These are phyloP conservation scores for Microdochium trichocladiopsis DNA, from an alignment of 2,329 filamentous ascomycete species.

Conservation along the genomic window DNA sequence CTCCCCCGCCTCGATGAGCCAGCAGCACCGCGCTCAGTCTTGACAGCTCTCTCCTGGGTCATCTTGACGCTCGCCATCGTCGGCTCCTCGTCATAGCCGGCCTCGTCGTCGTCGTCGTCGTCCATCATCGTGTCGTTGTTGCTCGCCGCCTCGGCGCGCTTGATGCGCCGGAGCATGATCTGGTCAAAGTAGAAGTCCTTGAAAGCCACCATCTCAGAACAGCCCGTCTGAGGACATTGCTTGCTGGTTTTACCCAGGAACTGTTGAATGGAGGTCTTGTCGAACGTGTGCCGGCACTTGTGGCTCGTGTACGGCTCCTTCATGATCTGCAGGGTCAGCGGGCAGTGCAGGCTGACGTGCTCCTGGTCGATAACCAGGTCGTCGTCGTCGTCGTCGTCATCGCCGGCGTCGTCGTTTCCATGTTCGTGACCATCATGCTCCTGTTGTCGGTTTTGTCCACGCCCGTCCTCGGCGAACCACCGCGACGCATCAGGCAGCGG, in stretches of 20 bases:
- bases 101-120: conserved; percentile 34
- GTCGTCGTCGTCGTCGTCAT: conserved; percentile 38
- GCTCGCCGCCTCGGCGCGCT: conserved; percentile 31
- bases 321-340: conserved; percentile 58
- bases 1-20: conserved; percentile 6
- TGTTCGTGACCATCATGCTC: conserved; percentile 10
- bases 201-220: conserved; percentile 45
- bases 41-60: conserved; percentile 9
- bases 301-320: conserved; percentile 58
- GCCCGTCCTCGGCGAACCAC: conserved; percentile 41
- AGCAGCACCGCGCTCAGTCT: conserved; percentile 9
- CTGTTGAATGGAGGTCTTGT: conserved; percentile 55
- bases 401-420: conserved; percentile 33
- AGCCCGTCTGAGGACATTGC: conserved; percentile 60
- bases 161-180: conserved; percentile 49
- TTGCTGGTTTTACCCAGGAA: conserved; percentile 34
- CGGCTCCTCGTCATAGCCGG: conserved; percentile 16
- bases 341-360: conserved; percentile 60
- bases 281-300: conserved; percentile 67
- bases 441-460: neutral
- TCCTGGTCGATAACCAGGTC: conserved; percentile 62
- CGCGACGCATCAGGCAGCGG: conserved; percentile 43
- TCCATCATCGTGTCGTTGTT: conserved; percentile 28
- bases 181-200: conserved; percentile 50
- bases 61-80: conserved; percentile 13